Base-by-base conservation (phyloP, 225 moss, liverwort and hornwort species). In the Pleurozium schreberi region DNA sequence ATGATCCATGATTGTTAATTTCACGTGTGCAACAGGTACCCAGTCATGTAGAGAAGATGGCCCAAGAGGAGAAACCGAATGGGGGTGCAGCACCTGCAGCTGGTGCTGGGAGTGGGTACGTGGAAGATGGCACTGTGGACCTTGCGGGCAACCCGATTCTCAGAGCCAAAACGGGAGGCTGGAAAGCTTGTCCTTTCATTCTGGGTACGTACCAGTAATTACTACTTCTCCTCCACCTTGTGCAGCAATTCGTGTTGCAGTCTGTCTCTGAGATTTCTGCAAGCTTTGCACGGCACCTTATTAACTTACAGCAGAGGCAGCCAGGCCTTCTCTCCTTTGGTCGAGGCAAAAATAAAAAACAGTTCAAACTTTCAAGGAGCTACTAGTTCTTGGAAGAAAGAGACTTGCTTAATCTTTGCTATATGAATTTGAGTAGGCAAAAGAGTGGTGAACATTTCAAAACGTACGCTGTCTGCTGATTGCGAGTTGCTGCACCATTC, bases 141-240 rank as follows among this genome's bases (percentile, higher is more conserved):
- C 36, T 95, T 75, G 88, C 91, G 23, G 96, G 98, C 62, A 67
- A 88, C 14, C 96, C 95, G 25, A 88, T 85, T 22, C 80, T 96
- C n/a, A 92, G 92, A 88, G 53, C 95, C 63, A 93, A 94, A n/a
- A 95, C 93, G 30, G 98, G 98, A 57, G 95, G 95, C 80, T 96
- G 98, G 98, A 92, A 76, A 86, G 93, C 95, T 30, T 96, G 96
- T 88, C 98, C 98, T 52, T 98, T 86, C 92, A 96, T 98, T 86
- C 90, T 98, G 58, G 95, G 98, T 96, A 82, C 47, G 38, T 50
- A 50, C 50, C 34, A 81, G n/a, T n/a, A n/a, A 81, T 25, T 34
- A 36, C 36, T 33, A 16, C 45, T 63, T 36, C 64, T 75, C 45
- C 73, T 73, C 33, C 53, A 17, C n/a, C n/a, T 66, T 10, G 33